phyloP scores from a whole-genome alignment of 257 asterid genomes.

The Gentiana dahurica region DNA sequence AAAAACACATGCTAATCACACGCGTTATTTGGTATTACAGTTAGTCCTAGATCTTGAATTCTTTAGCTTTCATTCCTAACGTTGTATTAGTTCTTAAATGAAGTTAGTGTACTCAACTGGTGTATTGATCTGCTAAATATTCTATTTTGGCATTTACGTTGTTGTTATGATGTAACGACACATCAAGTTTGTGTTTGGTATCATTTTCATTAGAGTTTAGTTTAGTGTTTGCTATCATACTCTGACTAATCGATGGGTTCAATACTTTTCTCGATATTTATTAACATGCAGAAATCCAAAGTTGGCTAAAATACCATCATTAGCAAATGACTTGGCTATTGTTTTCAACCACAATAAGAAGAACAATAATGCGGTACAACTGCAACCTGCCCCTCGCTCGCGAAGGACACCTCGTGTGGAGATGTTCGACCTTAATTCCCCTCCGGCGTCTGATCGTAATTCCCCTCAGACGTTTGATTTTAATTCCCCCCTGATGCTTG shows the following conservation, averaged over 20 bases:
- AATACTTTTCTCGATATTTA: not conserved
- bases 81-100: not conserved
- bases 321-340: slow-evolving; percentile 15
- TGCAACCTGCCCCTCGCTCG: not conserved
- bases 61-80: too few species aligned
- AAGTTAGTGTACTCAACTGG: not conserved
- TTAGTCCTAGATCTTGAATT: too few species aligned
- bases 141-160: too few species aligned
- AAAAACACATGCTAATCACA: too few species aligned
- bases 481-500: slow-evolving; percentile 1
- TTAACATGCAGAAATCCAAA: slow-evolving; percentile 14
- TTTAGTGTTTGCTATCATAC: not conserved
- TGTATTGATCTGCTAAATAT: too few species aligned
- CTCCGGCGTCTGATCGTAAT: slow-evolving; percentile 25
- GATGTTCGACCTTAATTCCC: slow-evolving; percentile 20
- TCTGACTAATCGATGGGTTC: not conserved
- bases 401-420: slow-evolving; percentile 3
- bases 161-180: too few species aligned
- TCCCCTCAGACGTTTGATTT: slow-evolving; percentile 16
- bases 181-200: too few species aligned
- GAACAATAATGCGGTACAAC: not conserved
- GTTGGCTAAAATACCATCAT: slow-evolving; percentile 13
- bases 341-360: slow-evolving; percentile 7
- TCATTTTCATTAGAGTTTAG: not conserved
- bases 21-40: too few species aligned